Conservation (phyloP, 2,329 filamentous ascomycete species). For the Scedosporium boydii region DNA sequence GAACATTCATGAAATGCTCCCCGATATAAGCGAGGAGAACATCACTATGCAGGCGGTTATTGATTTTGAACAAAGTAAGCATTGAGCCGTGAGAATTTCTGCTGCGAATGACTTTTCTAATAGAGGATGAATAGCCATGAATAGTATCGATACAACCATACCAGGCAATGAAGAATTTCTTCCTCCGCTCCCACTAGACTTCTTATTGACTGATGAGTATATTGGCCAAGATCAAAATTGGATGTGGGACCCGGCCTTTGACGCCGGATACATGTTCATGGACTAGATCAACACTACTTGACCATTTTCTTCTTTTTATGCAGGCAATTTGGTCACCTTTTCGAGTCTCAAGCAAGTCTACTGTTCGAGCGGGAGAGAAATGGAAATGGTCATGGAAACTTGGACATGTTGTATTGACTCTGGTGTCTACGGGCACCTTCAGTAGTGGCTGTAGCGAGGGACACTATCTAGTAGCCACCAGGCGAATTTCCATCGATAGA, state of each 20-base stretch:
- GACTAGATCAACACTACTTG: no score
- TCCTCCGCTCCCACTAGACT: no score
- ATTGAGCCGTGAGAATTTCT: background rate
- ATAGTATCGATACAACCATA: background rate
- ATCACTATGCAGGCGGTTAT: background rate
- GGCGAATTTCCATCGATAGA: background rate
- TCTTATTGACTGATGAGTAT: background rate
- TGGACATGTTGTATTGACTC: background rate
- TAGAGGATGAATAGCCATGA: no score
- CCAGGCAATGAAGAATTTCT: background rate
- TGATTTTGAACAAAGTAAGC: background rate
- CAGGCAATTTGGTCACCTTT: no score
- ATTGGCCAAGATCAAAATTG: slow-evolving; percentile 3
- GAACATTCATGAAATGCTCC: background rate
- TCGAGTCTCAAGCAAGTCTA: no score
- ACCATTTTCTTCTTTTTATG: no score
- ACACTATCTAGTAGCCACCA: background rate
- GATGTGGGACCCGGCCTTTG: slow-evolving; percentile 3
- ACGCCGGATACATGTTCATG: no score
- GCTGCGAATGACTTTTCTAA: background rate
- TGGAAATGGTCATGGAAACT: no score
- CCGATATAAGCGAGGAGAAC: background rate
- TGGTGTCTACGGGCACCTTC: background rate
- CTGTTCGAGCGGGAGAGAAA: no score
- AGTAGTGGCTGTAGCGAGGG: background rate